Evolutionary conservation across 1,284 basidiomycete genomes (phyloP).

Genomic region (Pseudozyma thailandica): DNA sequence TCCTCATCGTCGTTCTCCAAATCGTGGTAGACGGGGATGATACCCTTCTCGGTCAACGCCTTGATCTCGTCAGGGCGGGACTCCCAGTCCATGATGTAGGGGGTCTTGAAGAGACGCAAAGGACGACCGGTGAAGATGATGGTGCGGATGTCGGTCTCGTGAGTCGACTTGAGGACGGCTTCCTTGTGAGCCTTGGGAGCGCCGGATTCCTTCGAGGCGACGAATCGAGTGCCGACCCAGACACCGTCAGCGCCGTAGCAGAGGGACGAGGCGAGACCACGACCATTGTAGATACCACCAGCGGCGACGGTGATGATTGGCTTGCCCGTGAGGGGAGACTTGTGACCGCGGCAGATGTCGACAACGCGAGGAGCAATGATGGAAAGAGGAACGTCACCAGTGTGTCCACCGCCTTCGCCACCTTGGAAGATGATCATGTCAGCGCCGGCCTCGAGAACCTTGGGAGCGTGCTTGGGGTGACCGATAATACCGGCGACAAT

Average conservation of each 20-base stretch:
- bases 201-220: slow-evolving; percentile 72
- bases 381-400: slow-evolving; percentile 59
- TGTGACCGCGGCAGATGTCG: slow-evolving; percentile 56
- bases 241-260: slow-evolving; percentile 59
- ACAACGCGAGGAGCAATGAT: slow-evolving; percentile 59
- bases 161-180: slow-evolving; percentile 59
- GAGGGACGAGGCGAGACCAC: slow-evolving; percentile 58
- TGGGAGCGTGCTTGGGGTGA: slow-evolving; percentile 63
- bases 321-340: slow-evolving; percentile 60
- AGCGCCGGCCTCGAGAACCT: slow-evolving; percentile 57
- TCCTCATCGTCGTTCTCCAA: slow-evolving; percentile 62
- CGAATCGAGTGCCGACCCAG: slow-evolving; percentile 80
- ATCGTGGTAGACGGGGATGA: slow-evolving; percentile 62
- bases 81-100: slow-evolving; percentile 61
- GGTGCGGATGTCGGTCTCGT: slow-evolving; percentile 61
- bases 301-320: slow-evolving; percentile 59
- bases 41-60: slow-evolving; percentile 56
- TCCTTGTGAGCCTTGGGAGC: slow-evolving; percentile 64
- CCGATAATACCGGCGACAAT: slow-evolving; percentile 76
- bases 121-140: slow-evolving; percentile 76
- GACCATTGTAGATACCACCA: slow-evolving; percentile 60
- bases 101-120: slow-evolving; percentile 72
- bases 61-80: slow-evolving; percentile 64
- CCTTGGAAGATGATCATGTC: slow-evolving; percentile 66
- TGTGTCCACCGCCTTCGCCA: slow-evolving; percentile 64